These are phyloP conservation scores for Pichia kudriavzevii DNA, from an alignment of 1,139 yeast genomes.

Conservation along the genomic window DNA sequence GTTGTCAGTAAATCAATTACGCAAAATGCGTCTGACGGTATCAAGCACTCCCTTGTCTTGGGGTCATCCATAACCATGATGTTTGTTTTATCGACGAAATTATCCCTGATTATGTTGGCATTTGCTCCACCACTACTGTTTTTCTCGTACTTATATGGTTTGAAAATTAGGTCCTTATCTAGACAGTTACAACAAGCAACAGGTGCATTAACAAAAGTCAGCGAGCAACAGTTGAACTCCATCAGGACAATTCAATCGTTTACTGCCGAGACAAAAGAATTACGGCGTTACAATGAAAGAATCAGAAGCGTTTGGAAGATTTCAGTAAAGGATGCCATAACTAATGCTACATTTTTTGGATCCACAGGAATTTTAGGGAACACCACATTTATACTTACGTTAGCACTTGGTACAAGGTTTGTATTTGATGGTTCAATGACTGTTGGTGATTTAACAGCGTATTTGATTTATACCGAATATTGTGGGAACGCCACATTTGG, in stretches of 20 bases:
- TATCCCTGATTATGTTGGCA: slow-evolving; percentile 67
- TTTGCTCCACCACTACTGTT: slow-evolving; percentile 76
- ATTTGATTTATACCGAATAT: slow-evolving; percentile 88
- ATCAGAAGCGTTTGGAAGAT: slow-evolving; percentile 66
- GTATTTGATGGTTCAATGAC: slow-evolving; percentile 67
- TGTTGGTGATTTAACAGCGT: slow-evolving; percentile 85
- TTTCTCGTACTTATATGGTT: slow-evolving; percentile 73
- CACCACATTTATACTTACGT: slow-evolving; percentile 63
- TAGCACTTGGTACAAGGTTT: slow-evolving; percentile 74
- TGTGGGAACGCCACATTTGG: slow-evolving; percentile 90
- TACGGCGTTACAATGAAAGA: slow-evolving; percentile 56
- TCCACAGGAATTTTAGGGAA: slow-evolving; percentile 79
- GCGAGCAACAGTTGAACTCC: slow-evolving; percentile 87
- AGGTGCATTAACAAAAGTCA: slow-evolving; percentile 79
- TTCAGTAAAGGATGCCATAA: slow-evolving; percentile 73
- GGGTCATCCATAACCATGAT: slow-evolving; percentile 79
- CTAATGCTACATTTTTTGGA: slow-evolving; percentile 71
- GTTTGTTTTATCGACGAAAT: slow-evolving; percentile 76
- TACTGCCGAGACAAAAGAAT: slow-evolving; percentile 71
- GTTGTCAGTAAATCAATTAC: slow-evolving; percentile 83
- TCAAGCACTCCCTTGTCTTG: slow-evolving; percentile 73
- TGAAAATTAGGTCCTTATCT: slow-evolving; percentile 67
- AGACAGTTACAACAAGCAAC: slow-evolving; percentile 76
- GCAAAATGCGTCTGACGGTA: slow-evolving; percentile 86
- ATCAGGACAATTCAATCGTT: slow-evolving; percentile 82